Evolutionary conservation across 768 basidiomycete species (phyloP).

Genomic region (Serendipita indica): DNA sequence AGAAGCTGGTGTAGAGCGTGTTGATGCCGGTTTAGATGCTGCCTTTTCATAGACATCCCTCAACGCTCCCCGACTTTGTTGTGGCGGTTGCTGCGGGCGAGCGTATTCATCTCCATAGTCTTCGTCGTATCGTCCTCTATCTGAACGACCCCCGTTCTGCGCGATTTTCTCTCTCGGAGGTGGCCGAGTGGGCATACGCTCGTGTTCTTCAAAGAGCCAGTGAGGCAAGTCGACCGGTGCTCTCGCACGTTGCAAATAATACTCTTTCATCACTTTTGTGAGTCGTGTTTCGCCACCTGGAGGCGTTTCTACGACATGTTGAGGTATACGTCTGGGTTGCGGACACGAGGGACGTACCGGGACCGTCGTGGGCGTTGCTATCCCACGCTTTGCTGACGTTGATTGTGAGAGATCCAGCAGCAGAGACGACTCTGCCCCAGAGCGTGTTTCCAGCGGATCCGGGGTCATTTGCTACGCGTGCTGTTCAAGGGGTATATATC

Average conservation of each 20-base stretch:
- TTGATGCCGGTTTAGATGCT: conserved; percentile 7
- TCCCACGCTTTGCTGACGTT: conserved; percentile 46
- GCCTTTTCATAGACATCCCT: conserved; percentile 28
- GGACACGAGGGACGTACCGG: conserved; percentile 25
- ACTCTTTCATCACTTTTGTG: conserved; percentile 50
- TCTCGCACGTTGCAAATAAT: conserved; percentile 46
- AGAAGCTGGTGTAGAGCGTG: background rate
- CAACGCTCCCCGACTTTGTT: conserved; percentile 19
- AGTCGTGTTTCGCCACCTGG: conserved; percentile 45
- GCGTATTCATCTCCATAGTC: conserved; percentile 3
- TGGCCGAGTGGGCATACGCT: conserved; percentile 26
- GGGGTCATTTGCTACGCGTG: conserved; percentile 8
- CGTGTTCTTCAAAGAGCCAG: conserved; percentile 49
- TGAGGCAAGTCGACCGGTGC: conserved; percentile 42
- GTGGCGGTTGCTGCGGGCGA: conserved; percentile 13
- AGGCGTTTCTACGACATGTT: conserved; percentile 28
- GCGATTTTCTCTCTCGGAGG: conserved; percentile 13
- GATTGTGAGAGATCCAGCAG: conserved; percentile 38
- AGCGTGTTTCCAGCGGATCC: conserved; percentile 31
- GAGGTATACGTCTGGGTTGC: background rate
- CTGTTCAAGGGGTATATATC: too few species aligned
- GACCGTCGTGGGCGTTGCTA: conserved; percentile 26
- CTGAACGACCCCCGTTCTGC: conserved; percentile 11
- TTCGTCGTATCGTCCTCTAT: conserved; percentile 8
- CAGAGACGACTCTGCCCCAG: conserved; percentile 44